Evolutionary conservation across 2,329 filamentous ascomycete genomes (phyloP).

Genomic region (Nectriaceae sp.): DNA sequence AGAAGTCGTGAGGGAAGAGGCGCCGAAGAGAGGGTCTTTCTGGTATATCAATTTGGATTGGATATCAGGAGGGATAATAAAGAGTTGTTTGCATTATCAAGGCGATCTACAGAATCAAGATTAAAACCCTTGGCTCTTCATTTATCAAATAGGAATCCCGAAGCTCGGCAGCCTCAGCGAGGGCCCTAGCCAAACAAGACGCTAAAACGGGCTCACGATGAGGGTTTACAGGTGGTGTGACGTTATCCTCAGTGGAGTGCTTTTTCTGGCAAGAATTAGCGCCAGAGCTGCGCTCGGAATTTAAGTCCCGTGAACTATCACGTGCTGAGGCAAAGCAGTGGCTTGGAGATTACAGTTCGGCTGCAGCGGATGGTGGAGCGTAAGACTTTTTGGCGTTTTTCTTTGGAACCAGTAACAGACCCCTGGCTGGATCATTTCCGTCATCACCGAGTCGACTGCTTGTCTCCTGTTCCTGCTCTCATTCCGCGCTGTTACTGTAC

Average conservation of each 20-base stretch:
- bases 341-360: slow-evolving; percentile 4
- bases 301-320: slow-evolving; percentile 3
- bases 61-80: too few species aligned
- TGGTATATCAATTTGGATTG: too few species aligned
- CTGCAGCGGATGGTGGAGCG: slow-evolving; percentile 8
- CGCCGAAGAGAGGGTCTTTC: not conserved
- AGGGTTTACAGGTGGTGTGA: slow-evolving; percentile 13
- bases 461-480: not conserved
- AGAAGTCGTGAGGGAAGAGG: not conserved
- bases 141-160: too few species aligned
- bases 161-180: not conserved
- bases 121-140: too few species aligned
- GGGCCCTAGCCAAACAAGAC: not conserved
- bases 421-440: slow-evolving; percentile 31
- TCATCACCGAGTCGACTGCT: slow-evolving; percentile 15
- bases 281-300: slow-evolving; percentile 11
- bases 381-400: slow-evolving; percentile 10
- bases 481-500: not conserved
- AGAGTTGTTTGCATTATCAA: too few species aligned
- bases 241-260: slow-evolving; percentile 12
- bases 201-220: slow-evolving; percentile 1
- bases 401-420: slow-evolving; percentile 14
- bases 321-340: slow-evolving; percentile 8
- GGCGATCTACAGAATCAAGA: too few species aligned
- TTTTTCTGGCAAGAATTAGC: slow-evolving; percentile 3